Evolutionary conservation across 106 monocot genomes (phyloP).

Genomic region (Dendrobium officinale): DNA sequence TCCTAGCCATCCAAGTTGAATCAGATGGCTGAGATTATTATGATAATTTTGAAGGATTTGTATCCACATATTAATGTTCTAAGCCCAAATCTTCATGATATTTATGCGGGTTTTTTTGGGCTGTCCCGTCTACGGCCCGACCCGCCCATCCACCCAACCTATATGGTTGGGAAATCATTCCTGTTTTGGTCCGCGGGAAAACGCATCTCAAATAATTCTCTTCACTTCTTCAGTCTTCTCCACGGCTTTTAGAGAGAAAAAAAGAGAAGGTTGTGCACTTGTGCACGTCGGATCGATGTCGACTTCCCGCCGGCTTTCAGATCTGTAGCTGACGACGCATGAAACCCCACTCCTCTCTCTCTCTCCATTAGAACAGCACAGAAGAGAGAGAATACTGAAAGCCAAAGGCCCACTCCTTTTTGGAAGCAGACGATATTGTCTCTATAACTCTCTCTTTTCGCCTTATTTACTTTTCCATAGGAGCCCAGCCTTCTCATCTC

Average conservation of each 20-base stretch:
- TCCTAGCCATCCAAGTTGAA: too few relatives aligned
- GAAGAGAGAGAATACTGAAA: not conserved
- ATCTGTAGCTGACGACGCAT: conserved; percentile 1
- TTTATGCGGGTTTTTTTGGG: too few relatives aligned
- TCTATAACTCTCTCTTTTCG: not conserved
- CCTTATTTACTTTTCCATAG: not conserved
- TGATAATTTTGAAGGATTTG: too few relatives aligned
- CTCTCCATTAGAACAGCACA: not conserved
- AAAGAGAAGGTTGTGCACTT: not conserved
- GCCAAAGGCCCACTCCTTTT: conserved; percentile 7
- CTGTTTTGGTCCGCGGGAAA: too few relatives aligned
- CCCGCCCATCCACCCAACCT: too few relatives aligned
- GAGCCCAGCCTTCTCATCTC: not conserved
- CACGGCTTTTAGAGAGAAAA: not conserved
- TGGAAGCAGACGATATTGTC: conserved; percentile 6
- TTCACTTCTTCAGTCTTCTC: too few relatives aligned
- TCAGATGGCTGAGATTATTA: too few relatives aligned
- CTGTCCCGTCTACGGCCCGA: too few relatives aligned
- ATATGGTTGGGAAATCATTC: too few relatives aligned
- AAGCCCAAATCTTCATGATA: too few relatives aligned
- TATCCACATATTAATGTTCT: too few relatives aligned
- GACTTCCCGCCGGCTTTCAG: conserved; percentile 6
- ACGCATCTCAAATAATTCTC: too few relatives aligned
- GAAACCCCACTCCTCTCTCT: not conserved
- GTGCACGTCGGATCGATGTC: conserved; percentile 1